Conservation (phyloP, 2,329 filamentous ascomycete genomes). For the Bertia moriformis region DNA sequence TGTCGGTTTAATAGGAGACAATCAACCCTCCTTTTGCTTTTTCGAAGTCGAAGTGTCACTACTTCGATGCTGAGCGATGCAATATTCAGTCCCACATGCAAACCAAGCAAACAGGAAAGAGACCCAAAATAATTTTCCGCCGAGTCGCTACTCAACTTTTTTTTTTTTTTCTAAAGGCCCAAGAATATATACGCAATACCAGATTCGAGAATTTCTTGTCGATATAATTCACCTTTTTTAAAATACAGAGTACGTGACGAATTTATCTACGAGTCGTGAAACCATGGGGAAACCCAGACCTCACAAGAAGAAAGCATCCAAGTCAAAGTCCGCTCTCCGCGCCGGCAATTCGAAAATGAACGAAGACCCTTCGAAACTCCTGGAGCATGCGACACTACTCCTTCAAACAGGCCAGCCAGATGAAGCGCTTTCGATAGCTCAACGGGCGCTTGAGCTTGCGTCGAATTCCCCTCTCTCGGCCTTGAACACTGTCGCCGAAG, state of each 20-base stretch:
- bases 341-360: conserved; percentile 23
- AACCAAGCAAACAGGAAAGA: not conserved
- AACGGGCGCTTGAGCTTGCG: not conserved
- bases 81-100: not conserved
- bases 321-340: conserved; percentile 23
- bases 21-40: too few species aligned
- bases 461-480: conserved; percentile 22
- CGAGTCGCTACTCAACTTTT: too few species aligned
- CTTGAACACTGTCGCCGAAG: conserved; percentile 42
- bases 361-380: conserved; percentile 35
- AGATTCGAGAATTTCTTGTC: too few species aligned
- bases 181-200: too few species aligned
- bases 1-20: too few species aligned
- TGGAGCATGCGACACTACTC: conserved; percentile 37
- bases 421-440: not conserved
- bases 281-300: conserved; percentile 24
- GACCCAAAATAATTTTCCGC: not conserved
- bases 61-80: too few species aligned
- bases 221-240: not conserved
- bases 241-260: not conserved
- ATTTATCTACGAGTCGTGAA: not conserved
- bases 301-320: conserved; percentile 13
- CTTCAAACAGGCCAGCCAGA: conserved; percentile 32
- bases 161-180: too few species aligned
- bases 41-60: too few species aligned